Conservation (phyloP, 2,329 filamentous ascomycete genomes). For the Aureobasidium vineae region DNA sequence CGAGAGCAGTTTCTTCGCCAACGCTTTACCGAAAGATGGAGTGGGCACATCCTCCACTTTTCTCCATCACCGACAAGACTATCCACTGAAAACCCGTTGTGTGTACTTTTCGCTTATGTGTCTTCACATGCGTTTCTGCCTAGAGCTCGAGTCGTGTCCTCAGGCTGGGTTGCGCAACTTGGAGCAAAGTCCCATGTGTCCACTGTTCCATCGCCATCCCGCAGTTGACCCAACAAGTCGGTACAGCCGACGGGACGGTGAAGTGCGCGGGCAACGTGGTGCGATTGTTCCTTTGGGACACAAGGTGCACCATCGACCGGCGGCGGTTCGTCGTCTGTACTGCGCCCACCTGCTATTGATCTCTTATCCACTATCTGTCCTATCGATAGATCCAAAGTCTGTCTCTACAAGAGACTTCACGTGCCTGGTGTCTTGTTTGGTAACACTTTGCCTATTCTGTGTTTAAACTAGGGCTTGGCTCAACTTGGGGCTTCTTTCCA, state of each 20-base stretch:
- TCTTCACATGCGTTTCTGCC: background rate
- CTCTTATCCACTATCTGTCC: slow-evolving; percentile 19
- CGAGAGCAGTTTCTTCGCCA: background rate
- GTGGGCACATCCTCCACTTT: slow-evolving; percentile 17
- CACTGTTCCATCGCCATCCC: background rate
- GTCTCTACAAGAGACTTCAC: background rate
- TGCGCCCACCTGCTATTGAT: background rate
- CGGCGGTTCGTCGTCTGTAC: background rate
- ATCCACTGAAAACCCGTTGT: background rate
- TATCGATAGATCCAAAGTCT: slow-evolving; percentile 11
- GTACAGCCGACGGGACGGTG: slow-evolving; percentile 10
- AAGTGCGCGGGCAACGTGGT: background rate
- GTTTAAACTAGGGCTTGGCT: background rate
- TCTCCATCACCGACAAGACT: background rate
- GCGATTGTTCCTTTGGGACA: background rate
- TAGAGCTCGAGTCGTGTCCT: background rate
- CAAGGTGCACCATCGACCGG: background rate
- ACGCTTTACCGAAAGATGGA: slow-evolving; percentile 1
- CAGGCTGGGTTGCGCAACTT: slow-evolving; percentile 3
- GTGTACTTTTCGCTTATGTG: background rate
- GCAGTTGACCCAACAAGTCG: slow-evolving; percentile 3
- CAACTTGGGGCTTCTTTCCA: background rate
- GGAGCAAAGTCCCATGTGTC: background rate
- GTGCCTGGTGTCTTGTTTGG: background rate
- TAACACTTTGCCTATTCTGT: background rate